Percentiles rank a stretch among this genome's conserved stretches.
Conservation (phyloP, 108 stramenopile genomes). For the Halocafeteria seosinensis region DNA sequence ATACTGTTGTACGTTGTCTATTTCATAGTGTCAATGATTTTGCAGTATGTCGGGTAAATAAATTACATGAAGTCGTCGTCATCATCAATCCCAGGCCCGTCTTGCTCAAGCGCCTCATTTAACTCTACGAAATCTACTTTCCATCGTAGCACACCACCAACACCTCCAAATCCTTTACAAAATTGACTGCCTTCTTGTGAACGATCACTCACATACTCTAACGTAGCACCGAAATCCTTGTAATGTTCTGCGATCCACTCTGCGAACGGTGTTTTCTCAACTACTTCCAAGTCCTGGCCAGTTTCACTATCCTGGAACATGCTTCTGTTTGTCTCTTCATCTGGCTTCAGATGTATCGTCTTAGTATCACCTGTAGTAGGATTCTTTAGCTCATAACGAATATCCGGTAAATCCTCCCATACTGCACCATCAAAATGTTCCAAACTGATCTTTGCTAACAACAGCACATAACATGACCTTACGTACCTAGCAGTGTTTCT, state of each 20-base stretch:
- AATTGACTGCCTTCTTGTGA: slow-evolving; percentile 93
- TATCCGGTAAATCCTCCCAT: slow-evolving; percentile 6
- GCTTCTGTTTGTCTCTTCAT: slow-evolving; percentile 13
- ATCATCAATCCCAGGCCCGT: slow-evolving; percentile 17
- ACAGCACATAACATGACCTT: too few relatives aligned
- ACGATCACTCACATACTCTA: slow-evolving; percentile 94
- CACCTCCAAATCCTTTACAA: slow-evolving; percentile 93
- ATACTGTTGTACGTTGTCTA: too few relatives aligned
- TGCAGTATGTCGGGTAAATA: too few relatives aligned
- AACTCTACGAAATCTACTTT: slow-evolving; percentile 81
- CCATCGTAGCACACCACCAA: slow-evolving; percentile 93
- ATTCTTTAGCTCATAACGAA: slow-evolving; percentile 42
- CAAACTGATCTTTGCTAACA: too few relatives aligned
- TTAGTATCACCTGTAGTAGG: slow-evolving; percentile 55
- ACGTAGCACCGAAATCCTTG: slow-evolving; percentile 77
- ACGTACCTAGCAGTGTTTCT: slow-evolving; percentile 86
- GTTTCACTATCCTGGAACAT: slow-evolving; percentile 59
- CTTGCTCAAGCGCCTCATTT: slow-evolving; percentile 30
- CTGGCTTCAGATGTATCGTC: slow-evolving; percentile 59
- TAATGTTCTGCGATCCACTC: slow-evolving; percentile 98
- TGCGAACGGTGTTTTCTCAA: slow-evolving; percentile 66
- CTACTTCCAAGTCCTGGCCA: slow-evolving; percentile 74
- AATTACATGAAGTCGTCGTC: slow-evolving; percentile 11
- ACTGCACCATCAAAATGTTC: too few relatives aligned
- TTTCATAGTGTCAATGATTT: too few relatives aligned